These are phyloP conservation scores for Talaromyces ruber DNA, from an alignment of 495 filamentous ascomycete genomes.

Conservation along the genomic window DNA sequence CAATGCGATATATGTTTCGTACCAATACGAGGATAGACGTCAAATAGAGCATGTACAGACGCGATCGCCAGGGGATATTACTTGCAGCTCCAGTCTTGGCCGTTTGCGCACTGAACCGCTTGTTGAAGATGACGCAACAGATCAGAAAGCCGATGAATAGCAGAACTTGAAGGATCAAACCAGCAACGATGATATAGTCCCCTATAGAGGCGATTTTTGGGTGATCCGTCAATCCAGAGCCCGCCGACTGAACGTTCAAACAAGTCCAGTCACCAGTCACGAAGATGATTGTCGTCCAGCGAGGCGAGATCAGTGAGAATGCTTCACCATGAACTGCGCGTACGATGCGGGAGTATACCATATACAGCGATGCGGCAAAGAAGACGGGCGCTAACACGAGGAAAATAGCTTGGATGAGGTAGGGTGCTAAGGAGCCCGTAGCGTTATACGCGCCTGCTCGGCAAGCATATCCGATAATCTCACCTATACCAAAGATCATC, in stretches of 20 bases:
- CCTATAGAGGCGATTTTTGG: background rate
- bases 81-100: background rate
- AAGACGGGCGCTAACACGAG: background rate
- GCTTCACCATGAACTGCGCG: background rate
- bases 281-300: constrained; percentile 1
- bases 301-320: background rate
- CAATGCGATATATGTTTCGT: background rate
- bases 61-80: background rate
- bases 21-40: background rate
- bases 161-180: background rate
- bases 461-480: background rate
- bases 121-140: constrained; percentile 2
- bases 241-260: background rate
- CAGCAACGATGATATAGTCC: constrained; percentile 1
- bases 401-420: constrained; percentile 4
- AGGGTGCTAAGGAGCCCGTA: background rate
- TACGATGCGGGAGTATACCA: background rate
- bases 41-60: background rate
- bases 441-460: background rate
- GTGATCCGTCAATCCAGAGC: background rate
- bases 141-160: background rate
- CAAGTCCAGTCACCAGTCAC: background rate
- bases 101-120: background rate
- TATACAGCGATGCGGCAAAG: constrained; percentile 3
- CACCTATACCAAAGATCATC: background rate